Evolutionary conservation across 805 yeast genomes (phyloP).

Genomic region (Nakazawaea sp.): DNA sequence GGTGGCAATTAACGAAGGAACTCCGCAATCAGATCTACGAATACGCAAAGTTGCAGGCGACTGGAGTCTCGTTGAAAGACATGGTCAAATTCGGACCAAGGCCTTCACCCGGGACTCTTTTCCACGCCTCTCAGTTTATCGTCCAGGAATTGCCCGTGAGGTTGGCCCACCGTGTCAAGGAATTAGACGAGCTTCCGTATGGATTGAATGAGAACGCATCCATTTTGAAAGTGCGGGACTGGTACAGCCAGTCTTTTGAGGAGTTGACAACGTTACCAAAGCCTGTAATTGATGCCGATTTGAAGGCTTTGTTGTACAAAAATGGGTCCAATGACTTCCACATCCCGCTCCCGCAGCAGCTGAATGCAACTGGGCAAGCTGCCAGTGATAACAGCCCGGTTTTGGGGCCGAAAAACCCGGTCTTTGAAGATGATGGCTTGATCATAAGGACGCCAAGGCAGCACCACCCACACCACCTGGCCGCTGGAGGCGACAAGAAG

Average conservation of each 20-base stretch:
- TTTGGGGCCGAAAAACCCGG: conserved; percentile 8
- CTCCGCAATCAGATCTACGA: conserved; percentile 50
- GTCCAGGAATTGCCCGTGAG: conserved; percentile 85
- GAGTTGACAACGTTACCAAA: conserved; percentile 62
- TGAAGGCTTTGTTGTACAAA: conserved; percentile 28
- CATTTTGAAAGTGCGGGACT: conserved; percentile 67
- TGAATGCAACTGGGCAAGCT: conserved; percentile 10
- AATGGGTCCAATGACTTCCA: conserved; percentile 11
- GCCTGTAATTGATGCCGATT: conserved; percentile 42
- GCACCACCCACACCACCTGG: conserved; percentile 12
- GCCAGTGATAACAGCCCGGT: conserved; percentile 8
- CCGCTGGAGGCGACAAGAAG: conserved; percentile 21
- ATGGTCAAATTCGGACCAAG: conserved; percentile 88
- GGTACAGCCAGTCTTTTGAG: conserved; percentile 90
- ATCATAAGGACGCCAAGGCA: conserved; percentile 18
- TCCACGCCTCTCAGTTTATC: conserved; percentile 77
- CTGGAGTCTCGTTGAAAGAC: conserved; percentile 77
- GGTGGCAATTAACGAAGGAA: conserved; percentile 42
- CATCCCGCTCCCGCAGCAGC: conserved; percentile 13
- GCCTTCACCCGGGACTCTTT: conserved; percentile 73
- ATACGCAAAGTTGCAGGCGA: conserved; percentile 71
- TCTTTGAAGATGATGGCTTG: conserved; percentile 43
- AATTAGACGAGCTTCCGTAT: conserved; percentile 72
- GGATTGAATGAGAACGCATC: conserved; percentile 70
- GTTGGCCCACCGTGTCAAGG: conserved; percentile 79